Conservation (phyloP, 768 basidiomycete genomes). For the Mycena haematopus region DNA sequence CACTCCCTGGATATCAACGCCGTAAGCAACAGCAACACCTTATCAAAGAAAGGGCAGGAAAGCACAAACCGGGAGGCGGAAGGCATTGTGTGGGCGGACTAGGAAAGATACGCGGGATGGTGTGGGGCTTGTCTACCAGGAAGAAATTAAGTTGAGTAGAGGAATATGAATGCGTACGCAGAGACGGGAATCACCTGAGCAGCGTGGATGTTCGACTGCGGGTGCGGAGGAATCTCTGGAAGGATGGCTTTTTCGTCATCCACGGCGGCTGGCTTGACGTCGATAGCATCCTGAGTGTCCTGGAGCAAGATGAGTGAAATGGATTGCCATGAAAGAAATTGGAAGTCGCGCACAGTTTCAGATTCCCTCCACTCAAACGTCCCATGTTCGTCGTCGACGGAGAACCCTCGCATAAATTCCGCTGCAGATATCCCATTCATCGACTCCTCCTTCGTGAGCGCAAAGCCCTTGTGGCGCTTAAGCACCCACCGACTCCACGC, state of each 20-base stretch:
- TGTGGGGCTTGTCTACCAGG: background rate
- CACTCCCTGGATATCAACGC: too few relatives aligned
- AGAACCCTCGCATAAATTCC: constrained; percentile 39
- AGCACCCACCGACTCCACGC: constrained; percentile 48
- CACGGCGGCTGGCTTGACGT: too few relatives aligned
- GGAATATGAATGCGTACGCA: too few relatives aligned
- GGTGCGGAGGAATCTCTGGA: too few relatives aligned
- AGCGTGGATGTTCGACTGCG: too few relatives aligned
- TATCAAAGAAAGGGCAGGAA: background rate
- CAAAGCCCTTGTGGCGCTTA: constrained; percentile 50
- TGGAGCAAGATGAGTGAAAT: background rate
- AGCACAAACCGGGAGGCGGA: background rate
- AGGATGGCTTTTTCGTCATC: too few relatives aligned
- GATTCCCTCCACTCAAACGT: constrained; percentile 15
- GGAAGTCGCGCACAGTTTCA: background rate
- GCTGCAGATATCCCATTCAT: constrained; percentile 41
- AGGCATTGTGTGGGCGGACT: background rate
- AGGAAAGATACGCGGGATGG: background rate
- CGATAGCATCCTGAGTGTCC: background rate
- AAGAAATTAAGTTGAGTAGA: too few relatives aligned
- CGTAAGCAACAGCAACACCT: too few relatives aligned
- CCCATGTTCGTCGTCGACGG: background rate
- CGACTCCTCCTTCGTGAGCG: constrained; percentile 44
- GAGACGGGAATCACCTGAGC: too few relatives aligned
- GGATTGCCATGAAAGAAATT: background rate